Evolutionary conservation across 371 early-diverging fungal species (phyloP), one percentile per base, ranked within the genome.

Genomic region (Hamiltosporidium magnivora): DNA sequence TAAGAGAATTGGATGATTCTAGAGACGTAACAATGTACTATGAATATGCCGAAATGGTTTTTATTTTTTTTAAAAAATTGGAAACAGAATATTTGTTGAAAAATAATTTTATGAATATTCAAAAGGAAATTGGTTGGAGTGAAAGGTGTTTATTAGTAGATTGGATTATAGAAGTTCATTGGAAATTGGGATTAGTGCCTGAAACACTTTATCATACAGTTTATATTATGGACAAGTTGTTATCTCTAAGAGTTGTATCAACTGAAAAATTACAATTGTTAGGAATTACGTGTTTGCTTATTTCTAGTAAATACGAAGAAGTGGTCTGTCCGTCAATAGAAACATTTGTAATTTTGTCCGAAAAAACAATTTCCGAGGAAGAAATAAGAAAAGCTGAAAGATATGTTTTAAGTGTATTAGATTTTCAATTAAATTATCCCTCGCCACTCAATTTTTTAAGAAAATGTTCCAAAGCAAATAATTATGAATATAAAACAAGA

Each of bases 291-390:
- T 74, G 74, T 2, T 59, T 80, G 2, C 55, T 80, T 52, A 74
- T 82, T 54, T 71, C 83, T 46, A 70, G 75, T 36, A 82, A 82
- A 59, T 79, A 73, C 60, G 77, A 82, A 68, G 83, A 82, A 61
- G 78, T 80, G 2, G 65, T 37, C 3, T 37, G 14, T 25, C 36
- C 36, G 4, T 25, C 12, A 12, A n/a, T 55, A 55, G 56, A 55
- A 8, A 55, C 56, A 8, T 55, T 55, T 37, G n/a, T n/a, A 3
- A 55, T 3, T 14, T 4, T 55, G 9, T 55, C 67, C 3, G 67
- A 74, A 58, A 62, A 65, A 54, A 66, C 63, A 61, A 63, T 70
- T 60, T 68, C 73, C 25, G 67, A 64, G 53, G 64, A 68, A 36
- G 74, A 74, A 25, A 66, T 74, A 59, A 59, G 68, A 3, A 39